Evolutionary conservation across 768 basidiomycete species (phyloP), one percentile per base, ranked within the genome.

Genomic region (Panellus pusillus): DNA sequence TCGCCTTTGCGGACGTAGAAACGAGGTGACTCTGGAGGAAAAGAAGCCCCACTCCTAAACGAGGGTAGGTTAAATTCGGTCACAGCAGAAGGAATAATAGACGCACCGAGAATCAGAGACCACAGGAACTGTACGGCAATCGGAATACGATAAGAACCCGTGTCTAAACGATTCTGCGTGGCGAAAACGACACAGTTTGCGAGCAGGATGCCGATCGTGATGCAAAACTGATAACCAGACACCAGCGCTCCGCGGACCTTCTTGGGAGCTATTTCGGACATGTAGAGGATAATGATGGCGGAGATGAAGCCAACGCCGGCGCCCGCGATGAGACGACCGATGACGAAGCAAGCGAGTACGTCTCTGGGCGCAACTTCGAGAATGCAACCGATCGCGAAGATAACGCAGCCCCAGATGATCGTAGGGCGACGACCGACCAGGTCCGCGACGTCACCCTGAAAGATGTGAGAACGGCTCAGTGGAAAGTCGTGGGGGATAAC

Each of bases 281-380:
- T 73, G 62, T 76, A 79, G 74, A 77, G 72, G 11, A 76, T 75
- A 45, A 74, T 66, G 65, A 90, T 74, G 61, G 77, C 79, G 20
- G 89, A 91, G 38, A 91, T 82, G 67, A 91, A 76, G 58, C 91
- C 79, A 27, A 93, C 89, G 68, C 90, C 90, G 52, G 89, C 65
- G 66, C 91, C 91, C 39, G 90, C 91, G 54, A 90, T 72, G 52
- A 90, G 77, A 74, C 90, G 89, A 57, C 90, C 91, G 46, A 72
- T 72, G 38, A 75, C 73, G 70, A 59, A 42, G 24, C 20, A 41
- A 17, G 37, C 46, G 9, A 47, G 39, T 47, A 20, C 55, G 32
- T 58, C 24, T 1, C 69, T 72, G 0, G 82, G 69, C 31, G 81
- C 86, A 19, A 76, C 80, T 65, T 90, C 88, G 71, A 91, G 75